Conservation (phyloP, 106 monocot species). For the Dendrobium officinale region DNA sequence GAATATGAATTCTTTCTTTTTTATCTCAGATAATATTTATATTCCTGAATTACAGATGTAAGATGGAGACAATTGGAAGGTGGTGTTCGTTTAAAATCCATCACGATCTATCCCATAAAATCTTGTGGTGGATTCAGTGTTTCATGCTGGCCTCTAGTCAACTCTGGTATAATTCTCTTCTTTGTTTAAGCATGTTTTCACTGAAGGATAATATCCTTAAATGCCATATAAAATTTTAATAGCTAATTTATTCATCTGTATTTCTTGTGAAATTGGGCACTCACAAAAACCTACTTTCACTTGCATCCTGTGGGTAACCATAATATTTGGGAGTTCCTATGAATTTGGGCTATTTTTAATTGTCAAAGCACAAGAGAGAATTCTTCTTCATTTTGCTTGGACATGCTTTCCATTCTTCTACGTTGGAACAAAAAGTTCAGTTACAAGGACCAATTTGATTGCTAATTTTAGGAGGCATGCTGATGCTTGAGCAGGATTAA, state of each 20-base stretch:
- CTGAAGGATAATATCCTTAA: background rate
- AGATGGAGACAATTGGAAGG: conserved; percentile 6
- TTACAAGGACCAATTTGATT: background rate
- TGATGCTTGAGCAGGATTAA: conserved; percentile 42
- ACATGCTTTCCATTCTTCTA: background rate
- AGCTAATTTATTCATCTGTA: background rate
- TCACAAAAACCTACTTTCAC: background rate
- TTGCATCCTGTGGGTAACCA: background rate
- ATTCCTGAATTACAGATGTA: conserved; percentile 16
- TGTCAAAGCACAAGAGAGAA: background rate
- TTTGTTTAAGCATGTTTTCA: conserved; percentile 1
- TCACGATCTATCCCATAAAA: conserved; percentile 89
- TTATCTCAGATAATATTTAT: background rate
- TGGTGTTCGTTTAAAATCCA: conserved; percentile 48
- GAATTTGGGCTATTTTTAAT: background rate
- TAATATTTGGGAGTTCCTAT: background rate
- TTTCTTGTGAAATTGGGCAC: background rate
- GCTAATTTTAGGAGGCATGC: background rate
- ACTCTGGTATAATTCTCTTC: conserved; percentile 39
- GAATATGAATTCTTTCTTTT: background rate
- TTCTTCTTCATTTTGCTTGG: background rate
- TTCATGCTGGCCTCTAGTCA: conserved; percentile 64
- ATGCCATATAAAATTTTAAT: background rate
- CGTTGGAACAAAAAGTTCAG: background rate
- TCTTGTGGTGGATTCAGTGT: conserved; percentile 80